Evolutionary conservation across 78 protist species (phyloP).

Genomic region (Anaeramoeba ignava): DNA sequence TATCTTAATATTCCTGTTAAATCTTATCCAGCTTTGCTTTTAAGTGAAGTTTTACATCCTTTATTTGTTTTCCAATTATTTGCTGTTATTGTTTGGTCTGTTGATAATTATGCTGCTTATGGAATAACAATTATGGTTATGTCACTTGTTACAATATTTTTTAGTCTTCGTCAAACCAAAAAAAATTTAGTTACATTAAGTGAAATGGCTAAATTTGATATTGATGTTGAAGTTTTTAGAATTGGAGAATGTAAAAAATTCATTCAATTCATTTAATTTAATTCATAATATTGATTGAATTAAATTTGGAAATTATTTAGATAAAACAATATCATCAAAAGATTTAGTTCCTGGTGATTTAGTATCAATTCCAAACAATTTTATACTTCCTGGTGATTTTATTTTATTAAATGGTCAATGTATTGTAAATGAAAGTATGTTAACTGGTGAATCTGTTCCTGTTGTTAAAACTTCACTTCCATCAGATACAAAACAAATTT

Average conservation of each 20-base stretch:
- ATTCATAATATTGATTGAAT: too few relatives aligned
- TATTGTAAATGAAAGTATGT: neutral
- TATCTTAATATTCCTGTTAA: conserved; percentile 19
- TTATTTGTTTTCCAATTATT: conserved; percentile 70
- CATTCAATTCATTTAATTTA: too few relatives aligned
- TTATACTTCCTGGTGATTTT: neutral
- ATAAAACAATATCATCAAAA: too few relatives aligned
- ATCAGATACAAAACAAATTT: neutral
- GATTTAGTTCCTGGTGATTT: neutral
- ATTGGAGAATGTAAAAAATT: too few relatives aligned
- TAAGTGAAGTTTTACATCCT: conserved; percentile 67
- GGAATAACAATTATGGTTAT: conserved; percentile 53
- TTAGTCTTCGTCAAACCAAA: conserved; percentile 20
- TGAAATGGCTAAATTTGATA: conserved; percentile 23
- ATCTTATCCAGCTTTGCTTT: conserved; percentile 20
- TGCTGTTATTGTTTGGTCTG: conserved; percentile 47
- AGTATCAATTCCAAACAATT: neutral
- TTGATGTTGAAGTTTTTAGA: too few relatives aligned
- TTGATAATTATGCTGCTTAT: conserved; percentile 52
- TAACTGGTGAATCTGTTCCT: conserved; percentile 2
- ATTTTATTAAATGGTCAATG: neutral
- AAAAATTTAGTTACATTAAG: conserved; percentile 16
- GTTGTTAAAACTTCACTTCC: neutral
- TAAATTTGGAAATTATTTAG: too few relatives aligned
- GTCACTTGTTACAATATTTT: conserved; percentile 35